Evolutionary conservation across 2,329 filamentous ascomycete genomes (phyloP).

Genomic region (Botrytis sinoallii): DNA sequence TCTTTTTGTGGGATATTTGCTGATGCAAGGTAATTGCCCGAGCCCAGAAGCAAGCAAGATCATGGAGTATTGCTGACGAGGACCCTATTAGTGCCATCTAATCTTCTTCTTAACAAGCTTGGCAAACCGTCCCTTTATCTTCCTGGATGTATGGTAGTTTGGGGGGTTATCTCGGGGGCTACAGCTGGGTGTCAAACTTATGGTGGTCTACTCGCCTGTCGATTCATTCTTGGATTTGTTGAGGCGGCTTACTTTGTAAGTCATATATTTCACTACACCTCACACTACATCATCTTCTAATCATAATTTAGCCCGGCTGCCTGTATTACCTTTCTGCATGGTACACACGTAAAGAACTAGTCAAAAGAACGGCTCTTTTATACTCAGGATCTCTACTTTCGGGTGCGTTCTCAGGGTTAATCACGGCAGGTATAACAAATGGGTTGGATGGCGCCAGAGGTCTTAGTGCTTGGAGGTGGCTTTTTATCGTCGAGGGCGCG

Average conservation of each 20-base stretch:
- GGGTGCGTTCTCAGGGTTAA: constrained; percentile 50
- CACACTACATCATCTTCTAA: neutral
- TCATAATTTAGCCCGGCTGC: constrained; percentile 19
- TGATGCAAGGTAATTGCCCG: constrained; percentile 37
- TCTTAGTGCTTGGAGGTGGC: constrained; percentile 52
- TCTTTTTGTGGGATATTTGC: constrained; percentile 41
- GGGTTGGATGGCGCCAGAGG: constrained; percentile 47
- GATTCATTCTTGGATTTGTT: constrained; percentile 51
- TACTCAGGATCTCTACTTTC: constrained; percentile 45
- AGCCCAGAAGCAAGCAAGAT: neutral
- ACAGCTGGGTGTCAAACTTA: constrained; percentile 49
- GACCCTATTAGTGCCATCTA: constrained; percentile 42
- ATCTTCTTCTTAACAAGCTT: constrained; percentile 49
- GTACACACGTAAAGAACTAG: constrained; percentile 45
- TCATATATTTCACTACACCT: neutral
- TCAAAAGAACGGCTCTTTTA: constrained; percentile 45
- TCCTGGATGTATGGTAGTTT: constrained; percentile 48
- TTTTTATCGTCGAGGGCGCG: constrained; percentile 47
- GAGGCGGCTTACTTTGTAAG: constrained; percentile 55
- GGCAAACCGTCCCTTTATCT: constrained; percentile 50
- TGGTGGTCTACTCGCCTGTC: constrained; percentile 45
- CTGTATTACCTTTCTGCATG: constrained; percentile 38
- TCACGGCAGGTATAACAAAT: constrained; percentile 48
- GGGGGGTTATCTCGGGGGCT: constrained; percentile 48
- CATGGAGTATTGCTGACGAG: neutral